Evolutionary conservation across 2,329 filamentous ascomycete species (phyloP).

Genomic region (Aspergillus unguis): DNA sequence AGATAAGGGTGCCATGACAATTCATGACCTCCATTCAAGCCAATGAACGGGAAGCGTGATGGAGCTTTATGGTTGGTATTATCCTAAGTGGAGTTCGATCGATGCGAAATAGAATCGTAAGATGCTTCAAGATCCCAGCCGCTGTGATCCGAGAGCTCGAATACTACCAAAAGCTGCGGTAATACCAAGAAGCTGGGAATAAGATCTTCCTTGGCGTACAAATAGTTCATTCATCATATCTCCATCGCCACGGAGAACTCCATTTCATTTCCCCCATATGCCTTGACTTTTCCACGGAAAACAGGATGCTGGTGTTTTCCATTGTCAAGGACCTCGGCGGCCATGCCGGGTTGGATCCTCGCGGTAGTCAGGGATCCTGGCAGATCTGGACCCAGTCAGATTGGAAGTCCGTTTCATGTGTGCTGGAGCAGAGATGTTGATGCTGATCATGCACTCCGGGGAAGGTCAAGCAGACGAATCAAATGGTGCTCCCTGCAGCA

Average conservation of each 20-base stretch:
- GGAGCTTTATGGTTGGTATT: neutral
- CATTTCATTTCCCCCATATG: neutral
- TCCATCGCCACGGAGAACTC: too few relatives aligned
- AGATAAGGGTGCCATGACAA: neutral
- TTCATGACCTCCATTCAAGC: neutral
- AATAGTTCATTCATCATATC: neutral
- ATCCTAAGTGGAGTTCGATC: neutral
- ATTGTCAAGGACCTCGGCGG: conserved; percentile 4
- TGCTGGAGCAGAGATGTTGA: neutral
- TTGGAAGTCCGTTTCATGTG: conserved; percentile 7
- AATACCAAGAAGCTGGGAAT: neutral
- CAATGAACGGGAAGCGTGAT: conserved; percentile 1
- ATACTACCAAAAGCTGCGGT: neutral
- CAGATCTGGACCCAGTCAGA: conserved; percentile 7
- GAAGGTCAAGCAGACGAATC: neutral
- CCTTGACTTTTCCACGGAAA: conserved; percentile 2
- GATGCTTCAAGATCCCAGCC: too few relatives aligned
- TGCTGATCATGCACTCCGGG: conserved; percentile 11
- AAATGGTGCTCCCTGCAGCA: neutral
- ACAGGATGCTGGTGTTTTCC: neutral
- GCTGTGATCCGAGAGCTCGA: too few relatives aligned
- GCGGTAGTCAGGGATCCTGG: conserved; percentile 3
- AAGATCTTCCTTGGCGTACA: conserved; percentile 7
- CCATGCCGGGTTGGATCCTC: neutral
- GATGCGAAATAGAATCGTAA: too few relatives aligned